Evolutionary conservation across 805 yeast species (phyloP), one percentile per base, ranked within the genome.

Genomic region (Monosporozyma aerobia): DNA sequence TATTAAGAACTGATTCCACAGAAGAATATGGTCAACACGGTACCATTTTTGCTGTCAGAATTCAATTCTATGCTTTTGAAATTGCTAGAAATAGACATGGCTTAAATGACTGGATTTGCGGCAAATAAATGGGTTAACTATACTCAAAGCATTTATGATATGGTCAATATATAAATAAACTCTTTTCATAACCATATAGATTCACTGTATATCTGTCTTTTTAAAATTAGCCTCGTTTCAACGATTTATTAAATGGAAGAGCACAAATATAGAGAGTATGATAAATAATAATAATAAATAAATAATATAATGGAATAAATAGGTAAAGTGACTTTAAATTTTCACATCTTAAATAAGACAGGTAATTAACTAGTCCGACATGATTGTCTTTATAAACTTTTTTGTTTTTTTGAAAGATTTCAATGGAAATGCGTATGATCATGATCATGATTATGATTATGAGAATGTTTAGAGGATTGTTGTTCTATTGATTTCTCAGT

Each of bases 11-110:
- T n/a, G 82, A 80, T 58, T 69, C 86, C 39, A 68, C 72, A 47
- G 83, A 76, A 32, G 97, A 88, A 69, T 94, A 94, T 70, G 79
- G 80, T 48, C 88, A 92, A 72, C 80, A 82, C 47, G 82, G 85
- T 54, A 87, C 98, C 47, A 86, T 90, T 51, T 92, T 94, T 62
- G 96, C 77, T 10, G 94, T 92, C 54, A 83, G 98, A 73, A 81
- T 92, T 66, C 98, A 94, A 73, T 94, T 94, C 68, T 87, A 90
- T 63, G 97, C 97, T 52, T 79, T 90, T 65, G 99, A 94, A 75
- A 85, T 94, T 57, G 89, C 88, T 55, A 85, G 99, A 78, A 94
- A 94, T 75, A 87, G 82, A 69, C 78, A 78, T 58, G 96, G 96
- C 39, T 77, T 87, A 63, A 94, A 94, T 73, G 96, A 94, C 73